Base-by-base conservation (phyloP, 2,329 filamentous ascomycete genomes). In the Pseudopithomyces maydicus region DNA sequence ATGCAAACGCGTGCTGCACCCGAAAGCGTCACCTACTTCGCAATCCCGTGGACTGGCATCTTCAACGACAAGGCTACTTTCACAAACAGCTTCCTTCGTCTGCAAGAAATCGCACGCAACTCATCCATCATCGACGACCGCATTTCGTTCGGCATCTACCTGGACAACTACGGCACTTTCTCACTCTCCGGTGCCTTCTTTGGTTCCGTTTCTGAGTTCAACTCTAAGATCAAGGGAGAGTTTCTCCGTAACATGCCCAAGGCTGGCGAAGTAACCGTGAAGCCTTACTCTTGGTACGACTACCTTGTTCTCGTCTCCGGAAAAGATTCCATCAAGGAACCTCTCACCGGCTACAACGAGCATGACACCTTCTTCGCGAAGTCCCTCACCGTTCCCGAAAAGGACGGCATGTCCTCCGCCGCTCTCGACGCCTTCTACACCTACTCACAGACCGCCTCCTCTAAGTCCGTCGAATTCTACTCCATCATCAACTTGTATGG, bases 231-330 rank as follows among this genome's bases (percentile, higher is more conserved):
- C 22, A 67, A 69, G 32, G 71, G 77, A 1, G 76, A 76, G 52
- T 66, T 81, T 11, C 63, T 79, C 3, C 71, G 75, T 48, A 71
- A 68, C 0, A 71, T 79, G n/a, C 72, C 74, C 12, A 54, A 61
- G 3, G 59, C 73, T 7, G 54, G 60, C 1, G 51, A 56, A 6
- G 59, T 62, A 26, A 72, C 62, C 0, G 65, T 74, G 17, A 56
- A 61, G 45, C 68, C 64, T 10, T 61, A 70, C 73, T 69, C 64
- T 56, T 76, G 71, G 70, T 74, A 76, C 55, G 65, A 72, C 52
- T 77, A 76, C 52, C 69, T 79, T 78, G 77, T 69, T 71, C 83
- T 60, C 78, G 77, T 71, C 2, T 70, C 69, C 11, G 72, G 66
- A 54, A 58, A 65, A 19, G 56, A 51, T n/a, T 62, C 59, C 33